Evolutionary conservation across 768 basidiomycete species (phyloP).

Genomic region (Arthromyces matolae): DNA sequence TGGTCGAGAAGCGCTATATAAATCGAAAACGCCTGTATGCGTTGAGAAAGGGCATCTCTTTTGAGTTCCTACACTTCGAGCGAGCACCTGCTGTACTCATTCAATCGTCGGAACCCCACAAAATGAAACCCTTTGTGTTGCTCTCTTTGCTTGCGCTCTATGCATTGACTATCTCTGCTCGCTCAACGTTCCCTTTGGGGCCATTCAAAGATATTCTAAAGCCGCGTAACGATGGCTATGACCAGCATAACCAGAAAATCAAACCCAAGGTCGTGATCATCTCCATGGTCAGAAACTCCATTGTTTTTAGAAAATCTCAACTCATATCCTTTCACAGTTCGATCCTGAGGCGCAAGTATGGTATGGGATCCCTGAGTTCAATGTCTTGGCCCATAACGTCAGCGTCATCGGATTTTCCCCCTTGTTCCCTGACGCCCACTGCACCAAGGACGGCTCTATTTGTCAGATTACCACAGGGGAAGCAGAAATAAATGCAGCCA

Average conservation of each 20-base stretch:
- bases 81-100: background rate
- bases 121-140: background rate
- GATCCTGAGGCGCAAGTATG: conserved; percentile 1
- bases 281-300: conserved; percentile 1
- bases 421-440: conserved; percentile 2
- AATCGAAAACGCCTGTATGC: no score
- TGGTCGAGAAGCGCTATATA: no score
- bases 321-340: conserved; percentile 3
- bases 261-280: conserved; percentile 7
- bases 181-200: background rate
- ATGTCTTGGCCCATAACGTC: conserved; percentile 3
- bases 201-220: background rate
- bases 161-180: background rate
- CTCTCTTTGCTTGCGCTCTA: background rate
- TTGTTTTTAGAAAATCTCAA: background rate
- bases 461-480: conserved; percentile 6
- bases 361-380: conserved; percentile 2
- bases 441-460: conserved; percentile 1
- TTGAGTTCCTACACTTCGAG: background rate
- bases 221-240: background rate
- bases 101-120: background rate
- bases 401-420: conserved; percentile 5
- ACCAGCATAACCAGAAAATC: background rate
- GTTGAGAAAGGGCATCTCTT: no score
- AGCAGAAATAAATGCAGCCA: conserved; percentile 3